Base-by-base conservation (phyloP, 2,329 filamentous ascomycete genomes). In the Aspergillus unguis region DNA sequence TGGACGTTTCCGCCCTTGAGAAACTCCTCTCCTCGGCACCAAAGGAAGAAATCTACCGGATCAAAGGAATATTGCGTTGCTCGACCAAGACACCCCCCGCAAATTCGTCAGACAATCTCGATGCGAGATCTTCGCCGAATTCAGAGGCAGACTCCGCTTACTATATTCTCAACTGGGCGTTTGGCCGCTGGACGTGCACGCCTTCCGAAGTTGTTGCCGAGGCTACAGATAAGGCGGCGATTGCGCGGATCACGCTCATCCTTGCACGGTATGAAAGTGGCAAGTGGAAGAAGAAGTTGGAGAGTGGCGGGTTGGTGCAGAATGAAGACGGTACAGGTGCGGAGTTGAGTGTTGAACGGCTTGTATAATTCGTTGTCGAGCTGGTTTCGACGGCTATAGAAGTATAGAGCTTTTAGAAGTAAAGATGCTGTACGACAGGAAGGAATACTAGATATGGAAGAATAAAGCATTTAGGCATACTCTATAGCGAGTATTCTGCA, bases 131-230 rank as follows among this genome's bases (percentile, higher is more conserved):
- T 8, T 52, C 48, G 10, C 50, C 43, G 32, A 31, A 43, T 4
- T 46, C 44, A 6, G 84, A 7, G 26, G 50, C 52, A 1, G 72
- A 70, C 2, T 65, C 70, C 23, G 70, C 72, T 11, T 79, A 88
- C 50, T 96, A 94, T 67, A 96, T 99, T 41, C 80, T 99, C 54
- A 99, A 99, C 70, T 99, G 94, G 94, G 94, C 94, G 0, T 99
- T 99, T 73, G 91, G 91, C 0, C 82, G 94, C 29, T 99, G 94
- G 92, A 95, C 85, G 0, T 96, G 92, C 66, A 95, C 91, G 1
- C 78, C 82, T 5, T 70, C 67, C 2, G 58, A 62, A 1, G 74
- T 85, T 17, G 64, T 68, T 27, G 62, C 65, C 1, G 62, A 69
- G 47, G 62, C 60, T 2, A 63, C 66, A 3, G 67, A 69, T 27